Conservation (phyloP, 768 basidiomycete species). For the Epithele typhae region DNA sequence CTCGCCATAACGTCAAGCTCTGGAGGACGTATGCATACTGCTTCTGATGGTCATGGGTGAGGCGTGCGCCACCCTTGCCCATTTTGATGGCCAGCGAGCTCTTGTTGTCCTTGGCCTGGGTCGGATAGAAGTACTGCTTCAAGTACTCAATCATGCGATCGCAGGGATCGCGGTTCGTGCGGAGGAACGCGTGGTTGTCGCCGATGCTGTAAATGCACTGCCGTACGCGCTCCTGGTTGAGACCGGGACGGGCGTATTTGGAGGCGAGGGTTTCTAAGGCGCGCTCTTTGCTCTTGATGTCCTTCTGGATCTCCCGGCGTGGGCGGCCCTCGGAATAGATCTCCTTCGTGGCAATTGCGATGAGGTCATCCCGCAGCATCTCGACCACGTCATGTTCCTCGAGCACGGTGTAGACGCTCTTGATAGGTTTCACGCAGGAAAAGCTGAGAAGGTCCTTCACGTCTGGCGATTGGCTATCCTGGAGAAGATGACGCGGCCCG, state of each 20-base stretch:
- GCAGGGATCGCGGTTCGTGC: conserved; percentile 84
- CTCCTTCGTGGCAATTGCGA: conserved; percentile 76
- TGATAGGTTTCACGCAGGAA: conserved; percentile 73
- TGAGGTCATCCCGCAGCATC: conserved; percentile 71
- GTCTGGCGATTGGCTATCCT: conserved; percentile 85
- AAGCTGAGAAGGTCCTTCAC: conserved; percentile 78
- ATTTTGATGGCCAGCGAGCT: conserved; percentile 74
- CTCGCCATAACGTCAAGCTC: conserved; percentile 83
- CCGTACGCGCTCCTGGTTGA: conserved; percentile 62
- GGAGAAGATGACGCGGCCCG: conserved; percentile 14
- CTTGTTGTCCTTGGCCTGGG: conserved; percentile 59
- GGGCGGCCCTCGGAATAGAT: conserved; percentile 69
- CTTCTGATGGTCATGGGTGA: conserved; percentile 81
- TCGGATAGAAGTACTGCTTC: conserved; percentile 74
- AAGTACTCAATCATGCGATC: conserved; percentile 78
- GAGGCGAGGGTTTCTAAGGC: conserved; percentile 73
- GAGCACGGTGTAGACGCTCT: conserved; percentile 65
- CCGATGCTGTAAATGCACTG: conserved; percentile 87
- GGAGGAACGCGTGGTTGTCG: conserved; percentile 85
- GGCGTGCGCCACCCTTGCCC: conserved; percentile 73
- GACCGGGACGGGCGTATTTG: conserved; percentile 53
- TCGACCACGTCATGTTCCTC: conserved; percentile 61
- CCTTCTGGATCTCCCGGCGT: conserved; percentile 76
- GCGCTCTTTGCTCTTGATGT: conserved; percentile 80
- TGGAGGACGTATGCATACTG: conserved; percentile 86